Base-by-base conservation (phyloP, 2,329 filamentous ascomycete genomes). In the Colletotrichum scovillei region DNA sequence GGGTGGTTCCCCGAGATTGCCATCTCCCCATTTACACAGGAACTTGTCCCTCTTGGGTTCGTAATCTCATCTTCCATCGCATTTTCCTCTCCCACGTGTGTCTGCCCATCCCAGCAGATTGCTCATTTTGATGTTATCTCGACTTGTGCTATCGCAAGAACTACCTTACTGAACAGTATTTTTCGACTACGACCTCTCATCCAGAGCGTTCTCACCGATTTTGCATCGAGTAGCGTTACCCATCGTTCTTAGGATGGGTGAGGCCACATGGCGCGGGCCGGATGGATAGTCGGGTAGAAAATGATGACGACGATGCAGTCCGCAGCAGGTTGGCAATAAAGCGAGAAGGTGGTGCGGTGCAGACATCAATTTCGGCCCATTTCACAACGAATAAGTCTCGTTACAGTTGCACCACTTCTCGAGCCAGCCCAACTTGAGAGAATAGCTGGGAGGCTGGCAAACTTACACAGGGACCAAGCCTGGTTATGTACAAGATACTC, bases 221-320 rank as follows among this genome's bases (percentile, higher is more conserved):
- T 30, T 4, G 19, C 14, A 24, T 42, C 38, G 16, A 32, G 19
- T n/a, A 6, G 22, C 28, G 32, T 59, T 56, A 7, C 55, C 2
- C 16, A 32, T n/a, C 26, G 11, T 24, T 12, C 52, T 57, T 0
- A 22, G 49, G 14, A 12, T n/a, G 22, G n/a, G 14, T 19, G 22
- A 38, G 46, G 22, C n/a, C 22, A 8, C 32, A 53, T 63, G 46
- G 28, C 22, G 22, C 49, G 22, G 32, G 66, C 49, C 24, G 55
- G 19, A 57, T 35, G 55, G 22, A 62, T 24, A n/a, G n/a, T 64
- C 16, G 59, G 26, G n/a, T 52, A 30, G 38, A 58, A 58, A 46
- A 38, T 60, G 69, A 64, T 72, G 69, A 69, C 65, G 69, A 69
- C 66, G 38, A 64, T 63, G 30, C 24, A 62, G 63, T 19, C 67